A percentile compares a stretch with the other conserved stretches of the same genome.
phyloP scores from a whole-genome alignment of 805 yeast genomes.

The Metschnikowia sp. region DNA sequence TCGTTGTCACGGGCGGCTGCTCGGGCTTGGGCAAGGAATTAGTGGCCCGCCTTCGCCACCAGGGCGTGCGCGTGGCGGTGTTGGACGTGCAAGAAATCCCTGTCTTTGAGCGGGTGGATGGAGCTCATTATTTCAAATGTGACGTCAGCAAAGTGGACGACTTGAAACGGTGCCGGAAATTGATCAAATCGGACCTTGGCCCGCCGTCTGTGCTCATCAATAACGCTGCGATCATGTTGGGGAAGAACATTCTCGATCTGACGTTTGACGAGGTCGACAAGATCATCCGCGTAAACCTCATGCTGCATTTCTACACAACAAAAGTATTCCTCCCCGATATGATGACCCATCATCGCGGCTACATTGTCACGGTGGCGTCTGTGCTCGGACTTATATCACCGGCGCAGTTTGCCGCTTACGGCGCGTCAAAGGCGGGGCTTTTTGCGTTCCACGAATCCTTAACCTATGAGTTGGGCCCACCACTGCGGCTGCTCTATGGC shows the following conservation, averaged over 20 bases:
- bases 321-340: constrained; percentile 73
- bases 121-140: constrained; percentile 58
- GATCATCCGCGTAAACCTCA: constrained; percentile 63
- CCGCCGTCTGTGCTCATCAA: constrained; percentile 67
- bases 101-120: constrained; percentile 27
- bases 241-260: constrained; percentile 53
- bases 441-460: constrained; percentile 82
- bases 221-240: constrained; percentile 77
- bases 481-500: constrained; percentile 43
- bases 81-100: constrained; percentile 55
- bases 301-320: constrained; percentile 66
- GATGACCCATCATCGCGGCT: constrained; percentile 61
- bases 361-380: constrained; percentile 77
- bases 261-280: constrained; percentile 56
- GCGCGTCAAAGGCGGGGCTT: constrained; percentile 86
- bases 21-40: constrained; percentile 75
- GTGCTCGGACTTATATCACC: constrained; percentile 85
- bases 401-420: constrained; percentile 76
- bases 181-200: constrained; percentile 51
- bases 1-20: constrained; percentile 80
- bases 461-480: constrained; percentile 62
- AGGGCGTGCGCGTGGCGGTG: constrained; percentile 55
- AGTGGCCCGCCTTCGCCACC: constrained; percentile 41
- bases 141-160: constrained; percentile 60
- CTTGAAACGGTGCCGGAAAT: constrained; percentile 38